Percentiles rank a stretch among this genome's conserved stretches.
Conservation (phyloP, 805 yeast genomes). For the Yarrowia sp. region DNA sequence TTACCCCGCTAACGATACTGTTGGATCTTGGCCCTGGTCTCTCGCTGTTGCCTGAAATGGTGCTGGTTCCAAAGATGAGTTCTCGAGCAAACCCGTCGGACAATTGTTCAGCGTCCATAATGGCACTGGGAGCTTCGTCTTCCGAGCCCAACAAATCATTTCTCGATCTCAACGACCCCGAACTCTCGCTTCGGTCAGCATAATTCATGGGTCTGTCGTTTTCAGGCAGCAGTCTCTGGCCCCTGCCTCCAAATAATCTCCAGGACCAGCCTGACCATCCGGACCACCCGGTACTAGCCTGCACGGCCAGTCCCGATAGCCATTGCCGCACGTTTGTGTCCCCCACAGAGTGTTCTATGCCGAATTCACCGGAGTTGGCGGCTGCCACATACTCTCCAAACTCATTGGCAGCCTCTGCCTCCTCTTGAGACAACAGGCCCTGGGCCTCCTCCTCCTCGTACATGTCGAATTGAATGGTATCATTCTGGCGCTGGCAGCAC, state of each 20-base stretch:
- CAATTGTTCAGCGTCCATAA: conserved; percentile 29
- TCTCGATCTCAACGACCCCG: conserved; percentile 22
- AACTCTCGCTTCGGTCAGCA: conserved; percentile 13
- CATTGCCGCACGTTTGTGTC: conserved; percentile 27
- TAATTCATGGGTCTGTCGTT: background rate
- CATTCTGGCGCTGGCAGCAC: conserved; percentile 1
- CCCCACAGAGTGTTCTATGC: conserved; percentile 31
- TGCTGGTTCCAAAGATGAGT: conserved; percentile 18
- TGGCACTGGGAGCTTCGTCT: conserved; percentile 31
- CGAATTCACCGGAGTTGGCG: conserved; percentile 4
- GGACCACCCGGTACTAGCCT: conserved; percentile 17
- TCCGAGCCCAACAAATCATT: conserved; percentile 20
- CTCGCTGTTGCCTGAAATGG: conserved; percentile 12
- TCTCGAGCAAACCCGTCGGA: conserved; percentile 29
- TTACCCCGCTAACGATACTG: conserved; percentile 3
- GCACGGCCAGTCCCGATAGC: conserved; percentile 6
- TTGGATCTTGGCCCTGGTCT: conserved; percentile 3
- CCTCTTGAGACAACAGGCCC: conserved; percentile 20
- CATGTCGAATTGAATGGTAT: conserved; percentile 31
- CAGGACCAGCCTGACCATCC: conserved; percentile 33
- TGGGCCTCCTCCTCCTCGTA: conserved; percentile 34
- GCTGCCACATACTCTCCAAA: conserved; percentile 33
- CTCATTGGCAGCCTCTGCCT: conserved; percentile 31
- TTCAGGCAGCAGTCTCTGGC: background rate
- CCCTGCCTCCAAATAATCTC: conserved; percentile 18